phyloP scores from a whole-genome alignment of 1,139 yeast genomes.

The Yamadazyma conglobata region DNA sequence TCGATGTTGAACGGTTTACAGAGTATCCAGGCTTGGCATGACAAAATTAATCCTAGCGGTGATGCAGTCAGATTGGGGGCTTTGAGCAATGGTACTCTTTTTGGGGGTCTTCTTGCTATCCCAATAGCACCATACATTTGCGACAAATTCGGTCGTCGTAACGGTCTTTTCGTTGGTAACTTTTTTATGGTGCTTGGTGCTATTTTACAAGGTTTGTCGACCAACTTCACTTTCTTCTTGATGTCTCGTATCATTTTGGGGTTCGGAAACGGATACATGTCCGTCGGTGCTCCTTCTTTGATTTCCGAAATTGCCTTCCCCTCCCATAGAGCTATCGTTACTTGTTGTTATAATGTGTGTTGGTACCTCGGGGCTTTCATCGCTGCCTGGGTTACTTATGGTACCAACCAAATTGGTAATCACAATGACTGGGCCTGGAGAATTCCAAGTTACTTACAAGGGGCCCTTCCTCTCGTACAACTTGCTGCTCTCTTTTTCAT shows the following conservation, averaged over 20 bases:
- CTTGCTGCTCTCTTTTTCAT: constrained; percentile 27
- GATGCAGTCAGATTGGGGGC: constrained; percentile 37
- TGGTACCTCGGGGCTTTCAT: constrained; percentile 53
- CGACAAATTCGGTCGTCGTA: constrained; percentile 34
- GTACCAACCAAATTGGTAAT: constrained; percentile 9
- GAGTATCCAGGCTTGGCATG: constrained; percentile 34
- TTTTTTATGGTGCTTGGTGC: constrained; percentile 32
- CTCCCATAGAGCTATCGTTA: constrained; percentile 43
- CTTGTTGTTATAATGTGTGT: constrained; percentile 46
- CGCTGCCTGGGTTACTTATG: constrained; percentile 45
- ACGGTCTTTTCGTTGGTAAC: constrained; percentile 26
- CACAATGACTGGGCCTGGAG: constrained; percentile 39
- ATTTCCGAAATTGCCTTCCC: constrained; percentile 46
- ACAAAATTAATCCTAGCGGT: constrained; percentile 33
- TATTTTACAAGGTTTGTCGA: constrained; percentile 36
- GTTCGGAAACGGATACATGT: constrained; percentile 31
- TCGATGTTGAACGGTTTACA: constrained; percentile 52
- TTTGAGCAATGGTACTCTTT: constrained; percentile 31
- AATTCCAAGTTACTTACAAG: constrained; percentile 47
- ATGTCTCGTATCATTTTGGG: constrained; percentile 9
- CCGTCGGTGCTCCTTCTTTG: constrained; percentile 38
- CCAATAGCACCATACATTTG: constrained; percentile 21
- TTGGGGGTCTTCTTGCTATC: constrained; percentile 21
- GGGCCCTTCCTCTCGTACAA: constrained; percentile 28
- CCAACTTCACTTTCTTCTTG: constrained; percentile 10